Conservation (phyloP, 768 basidiomycete species). For the Termitomyces sp. region DNA sequence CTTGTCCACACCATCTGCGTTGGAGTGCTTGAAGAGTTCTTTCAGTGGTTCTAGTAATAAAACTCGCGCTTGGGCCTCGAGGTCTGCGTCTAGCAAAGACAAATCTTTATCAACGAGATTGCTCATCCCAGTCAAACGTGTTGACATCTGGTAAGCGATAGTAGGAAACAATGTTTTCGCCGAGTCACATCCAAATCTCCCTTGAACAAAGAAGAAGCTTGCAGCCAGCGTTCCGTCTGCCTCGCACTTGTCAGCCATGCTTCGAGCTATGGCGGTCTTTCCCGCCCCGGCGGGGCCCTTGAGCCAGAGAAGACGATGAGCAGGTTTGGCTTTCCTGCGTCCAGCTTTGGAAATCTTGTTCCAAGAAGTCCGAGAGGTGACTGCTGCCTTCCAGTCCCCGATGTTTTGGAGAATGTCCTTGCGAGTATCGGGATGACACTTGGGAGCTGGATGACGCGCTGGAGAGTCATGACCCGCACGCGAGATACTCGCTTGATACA, state of each 20-base stretch:
- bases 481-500: not conserved
- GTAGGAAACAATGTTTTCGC: not conserved
- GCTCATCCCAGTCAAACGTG: not conserved
- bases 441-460: not conserved
- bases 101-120: too few species aligned
- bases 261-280: constrained; percentile 1
- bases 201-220: constrained; percentile 3
- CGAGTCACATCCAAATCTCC: not conserved
- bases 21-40: not conserved
- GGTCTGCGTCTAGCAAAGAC: too few species aligned
- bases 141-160: not conserved
- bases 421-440: constrained; percentile 2
- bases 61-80: not conserved
- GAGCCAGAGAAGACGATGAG: not conserved
- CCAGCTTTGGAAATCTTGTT: not conserved
- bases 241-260: not conserved
- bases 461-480: not conserved
- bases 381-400: not conserved
- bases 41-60: not conserved
- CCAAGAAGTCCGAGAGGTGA: not conserved
- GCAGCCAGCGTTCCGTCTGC: not conserved
- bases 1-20: not conserved
- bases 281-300: not conserved
- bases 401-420: not conserved
- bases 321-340: not conserved